Conservation (phyloP, 768 basidiomycete species). For the Lactifluus pinguis region DNA sequence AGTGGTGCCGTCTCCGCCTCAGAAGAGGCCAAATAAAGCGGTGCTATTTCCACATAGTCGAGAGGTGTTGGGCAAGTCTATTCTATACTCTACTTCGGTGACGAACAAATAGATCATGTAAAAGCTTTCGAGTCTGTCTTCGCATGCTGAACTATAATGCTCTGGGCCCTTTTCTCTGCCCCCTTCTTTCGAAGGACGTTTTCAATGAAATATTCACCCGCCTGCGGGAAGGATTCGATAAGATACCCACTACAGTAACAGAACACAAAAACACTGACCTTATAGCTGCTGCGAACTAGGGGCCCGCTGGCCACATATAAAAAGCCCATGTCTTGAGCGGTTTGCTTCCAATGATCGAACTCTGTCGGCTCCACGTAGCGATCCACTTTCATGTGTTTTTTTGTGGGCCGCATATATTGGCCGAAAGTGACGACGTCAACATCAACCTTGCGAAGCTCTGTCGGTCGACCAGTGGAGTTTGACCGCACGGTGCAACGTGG, state of each 20-base stretch:
- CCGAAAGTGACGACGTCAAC: conserved; percentile 99
- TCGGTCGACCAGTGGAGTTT: conserved; percentile 7
- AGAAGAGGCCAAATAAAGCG: not conserved
- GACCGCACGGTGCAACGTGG: not conserved
- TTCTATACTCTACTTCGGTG: not conserved
- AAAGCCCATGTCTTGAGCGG: conserved; percentile 92
- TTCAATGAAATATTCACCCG: conserved; percentile 94
- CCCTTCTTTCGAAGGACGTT: conserved; percentile 69
- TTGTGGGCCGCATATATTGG: conserved; percentile 99
- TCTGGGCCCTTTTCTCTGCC: conserved; percentile 32
- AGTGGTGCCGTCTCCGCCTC: not conserved
- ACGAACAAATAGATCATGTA: not conserved
- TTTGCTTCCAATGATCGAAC: conserved; percentile 83
- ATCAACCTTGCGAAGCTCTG: conserved; percentile 79
- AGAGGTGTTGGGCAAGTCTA: not conserved
- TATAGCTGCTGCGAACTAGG: conserved; percentile 92
- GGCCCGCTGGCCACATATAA: conserved; percentile 96
- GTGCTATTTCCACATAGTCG: not conserved
- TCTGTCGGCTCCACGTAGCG: conserved; percentile 92
- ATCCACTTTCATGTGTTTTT: conserved; percentile 98
- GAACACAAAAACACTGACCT: conserved; percentile 43
- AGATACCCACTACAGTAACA: not conserved
- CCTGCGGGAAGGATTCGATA: conserved; percentile 37
- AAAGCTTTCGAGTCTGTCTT: not conserved
- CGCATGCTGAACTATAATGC: conserved; percentile 21